These are phyloP conservation scores for Populus davidiana DNA, from an alignment of 345 rosid species.

Conservation along the genomic window DNA sequence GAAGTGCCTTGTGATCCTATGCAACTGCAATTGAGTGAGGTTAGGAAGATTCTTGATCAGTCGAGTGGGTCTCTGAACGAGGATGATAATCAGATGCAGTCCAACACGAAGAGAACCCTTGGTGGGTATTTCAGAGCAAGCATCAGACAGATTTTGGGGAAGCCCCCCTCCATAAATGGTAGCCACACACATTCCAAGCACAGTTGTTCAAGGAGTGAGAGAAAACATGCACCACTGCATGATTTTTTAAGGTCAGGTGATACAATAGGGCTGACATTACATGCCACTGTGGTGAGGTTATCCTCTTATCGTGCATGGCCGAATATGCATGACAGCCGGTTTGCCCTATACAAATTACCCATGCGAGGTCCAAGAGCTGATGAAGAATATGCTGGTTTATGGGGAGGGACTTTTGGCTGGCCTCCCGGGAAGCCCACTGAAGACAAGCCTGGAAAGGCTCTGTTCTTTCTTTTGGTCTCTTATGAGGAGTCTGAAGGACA, in stretches of 20 bases:
- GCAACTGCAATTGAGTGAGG: conserved; percentile 41
- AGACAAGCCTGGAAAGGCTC: conserved; percentile 75
- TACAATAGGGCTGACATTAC: conserved; percentile 51
- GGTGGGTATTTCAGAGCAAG: conserved; percentile 47
- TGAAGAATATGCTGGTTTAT: conserved; percentile 73
- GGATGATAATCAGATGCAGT: conserved; percentile 33
- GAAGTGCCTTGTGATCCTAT: conserved; percentile 39
- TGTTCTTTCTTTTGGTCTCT: conserved; percentile 71
- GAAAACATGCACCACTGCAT: conserved; percentile 46
- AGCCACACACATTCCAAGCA: conserved; percentile 31
- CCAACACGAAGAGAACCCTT: conserved; percentile 42
- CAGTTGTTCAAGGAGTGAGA: conserved; percentile 54
- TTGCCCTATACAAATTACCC: conserved; percentile 76
- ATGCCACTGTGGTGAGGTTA: conserved; percentile 49
- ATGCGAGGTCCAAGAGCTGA: conserved; percentile 39
- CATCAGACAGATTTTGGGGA: conserved; percentile 56
- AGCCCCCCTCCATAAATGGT: conserved; percentile 41
- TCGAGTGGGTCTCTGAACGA: conserved; percentile 27
- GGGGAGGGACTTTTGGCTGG: conserved; percentile 94
- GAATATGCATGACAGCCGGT: conserved; percentile 66
- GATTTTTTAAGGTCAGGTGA: conserved; percentile 63
- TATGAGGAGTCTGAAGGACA: conserved; percentile 60
- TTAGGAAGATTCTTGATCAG: conserved; percentile 40
- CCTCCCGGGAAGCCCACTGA: conserved; percentile 65
- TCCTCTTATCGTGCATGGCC: conserved; percentile 86